Evolutionary conservation across 805 yeast genomes (phyloP).

Genomic region (Kuraishia cidri): DNA sequence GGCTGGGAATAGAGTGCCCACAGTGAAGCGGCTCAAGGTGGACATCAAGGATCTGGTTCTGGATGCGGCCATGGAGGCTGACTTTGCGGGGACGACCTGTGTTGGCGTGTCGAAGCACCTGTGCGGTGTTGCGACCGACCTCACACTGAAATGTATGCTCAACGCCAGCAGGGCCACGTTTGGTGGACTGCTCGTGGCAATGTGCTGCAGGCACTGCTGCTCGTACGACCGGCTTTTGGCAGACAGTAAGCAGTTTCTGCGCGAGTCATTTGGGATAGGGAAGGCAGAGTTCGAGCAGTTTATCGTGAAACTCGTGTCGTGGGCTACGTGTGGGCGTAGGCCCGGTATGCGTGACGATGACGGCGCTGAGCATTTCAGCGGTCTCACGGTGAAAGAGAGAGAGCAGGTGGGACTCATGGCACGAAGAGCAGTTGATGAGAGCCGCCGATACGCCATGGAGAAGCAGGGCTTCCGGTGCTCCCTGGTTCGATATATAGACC

Average conservation of each 20-base stretch:
- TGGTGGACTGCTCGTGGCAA: conserved; percentile 68
- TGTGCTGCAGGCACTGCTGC: conserved; percentile 91
- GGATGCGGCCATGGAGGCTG: conserved; percentile 22
- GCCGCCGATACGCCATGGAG: conserved; percentile 45
- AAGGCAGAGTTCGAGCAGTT: conserved; percentile 19
- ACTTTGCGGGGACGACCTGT: conserved; percentile 8
- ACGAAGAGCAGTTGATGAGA: conserved; percentile 67
- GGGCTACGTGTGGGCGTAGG: conserved; percentile 78
- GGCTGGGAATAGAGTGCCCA: conserved; percentile 14
- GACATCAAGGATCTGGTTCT: conserved; percentile 75
- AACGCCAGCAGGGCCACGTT: conserved; percentile 12
- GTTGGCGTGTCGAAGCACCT: conserved; percentile 81
- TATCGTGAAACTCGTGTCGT: conserved; percentile 62
- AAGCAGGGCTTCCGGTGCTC: conserved; percentile 30
- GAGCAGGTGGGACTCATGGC: conserved; percentile 57
- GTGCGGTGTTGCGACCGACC: conserved; percentile 92
- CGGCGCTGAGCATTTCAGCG: conserved; percentile 33
- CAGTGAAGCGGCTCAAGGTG: conserved; percentile 45
- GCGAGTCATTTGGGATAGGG: conserved; percentile 16
- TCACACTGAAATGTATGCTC: conserved; percentile 59
- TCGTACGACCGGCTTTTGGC: conserved; percentile 44
- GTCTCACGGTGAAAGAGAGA: conserved; percentile 37
- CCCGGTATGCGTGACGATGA: conserved; percentile 28
- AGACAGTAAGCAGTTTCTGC: conserved; percentile 31
- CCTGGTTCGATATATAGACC: conserved; percentile 50